Percentiles rank a stretch among this genome's conserved stretches.
These are phyloP conservation scores for Tympanopsis confertula DNA, from an alignment of 2,329 filamentous ascomycete species.

Conservation along the genomic window DNA sequence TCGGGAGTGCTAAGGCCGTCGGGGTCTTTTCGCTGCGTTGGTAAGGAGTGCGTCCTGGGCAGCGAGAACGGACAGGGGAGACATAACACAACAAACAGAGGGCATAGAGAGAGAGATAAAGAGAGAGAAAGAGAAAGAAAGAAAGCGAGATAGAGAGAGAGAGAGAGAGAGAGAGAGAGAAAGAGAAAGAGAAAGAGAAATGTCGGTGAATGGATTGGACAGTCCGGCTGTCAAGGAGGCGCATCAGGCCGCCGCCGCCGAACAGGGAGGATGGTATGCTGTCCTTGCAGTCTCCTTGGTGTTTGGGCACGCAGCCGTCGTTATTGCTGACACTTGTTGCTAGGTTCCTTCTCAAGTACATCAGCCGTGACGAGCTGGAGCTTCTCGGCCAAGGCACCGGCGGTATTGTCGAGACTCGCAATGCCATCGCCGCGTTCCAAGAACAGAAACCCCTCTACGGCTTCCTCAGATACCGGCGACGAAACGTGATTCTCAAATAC, in stretches of 20 bases:
- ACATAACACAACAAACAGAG: neutral
- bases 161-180: neutral
- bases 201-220: constrained; percentile 96
- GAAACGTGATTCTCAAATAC: constrained; percentile 87
- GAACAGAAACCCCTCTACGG: constrained; percentile 85
- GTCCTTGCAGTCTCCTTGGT: constrained; percentile 4
- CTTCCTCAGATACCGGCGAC: constrained; percentile 76
- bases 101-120: neutral
- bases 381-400: constrained; percentile 66
- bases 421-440: constrained; percentile 64
- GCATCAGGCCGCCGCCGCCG: constrained; percentile 65
- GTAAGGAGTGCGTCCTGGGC: no score
- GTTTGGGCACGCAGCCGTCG: constrained; percentile 5
- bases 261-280: constrained; percentile 87
- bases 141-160: neutral
- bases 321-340: constrained; percentile 7
- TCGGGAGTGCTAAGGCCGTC: no score
- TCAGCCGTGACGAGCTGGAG: constrained; percentile 75
- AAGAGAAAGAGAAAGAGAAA: constrained; percentile 25
- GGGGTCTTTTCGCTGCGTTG: no score
- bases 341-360: constrained; percentile 93
- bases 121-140: neutral
- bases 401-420: constrained; percentile 74
- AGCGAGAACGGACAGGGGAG: neutral
- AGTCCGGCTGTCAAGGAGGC: constrained; percentile 70